Base-by-base conservation (phyloP, 257 asterid species). In the Schizonepeta tenuifolia region DNA sequence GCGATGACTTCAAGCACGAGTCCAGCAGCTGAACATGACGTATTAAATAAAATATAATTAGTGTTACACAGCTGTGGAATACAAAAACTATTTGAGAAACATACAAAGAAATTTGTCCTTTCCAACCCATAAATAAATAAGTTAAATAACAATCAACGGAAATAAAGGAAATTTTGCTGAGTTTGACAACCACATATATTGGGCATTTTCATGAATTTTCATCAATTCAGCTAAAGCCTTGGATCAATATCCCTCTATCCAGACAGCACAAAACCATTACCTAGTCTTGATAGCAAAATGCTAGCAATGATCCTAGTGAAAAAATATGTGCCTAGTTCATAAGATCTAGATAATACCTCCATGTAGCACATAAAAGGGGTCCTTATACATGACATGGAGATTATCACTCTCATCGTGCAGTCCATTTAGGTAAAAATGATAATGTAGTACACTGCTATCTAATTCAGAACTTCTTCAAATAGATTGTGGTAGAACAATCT, bases 1-100 rank as follows among this genome's bases (percentile, higher is more conserved):
- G 96, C 24, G 98, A 84, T 56, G 99, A 95, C 77, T 88, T 95
- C 86, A 95, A 82, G 87, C 98, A 88, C 13, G 94, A 87, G 81
- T 95, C 99, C 71, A 95, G 86, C 72, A 95, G 97, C 99, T 94
- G 96, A 63, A 63, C 43, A 81, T 53, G 68, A 57, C 35, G 70
- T 15, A 33, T 40, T 59, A 44, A 20, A 68, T 38, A 38, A 26
- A 60, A 26, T 38, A 60, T 28, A 56, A 57, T 75, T 58, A 81
- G 69, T 49, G 33, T 10, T 40, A 62, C 2, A 9, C 5, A 51
- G 35, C 41, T 14, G n/a, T 58, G 6, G n/a, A 17, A 24, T 53
- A 24, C 60, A 57, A 38, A 1, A 61, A 59, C 21, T 46, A 44
- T 17, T 47, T 26, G 5, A 63, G 54, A 43, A 69, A 24, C 38